Base-by-base conservation (phyloP, 202 grass and related monocot genomes). In the Digitaria exilis region DNA sequence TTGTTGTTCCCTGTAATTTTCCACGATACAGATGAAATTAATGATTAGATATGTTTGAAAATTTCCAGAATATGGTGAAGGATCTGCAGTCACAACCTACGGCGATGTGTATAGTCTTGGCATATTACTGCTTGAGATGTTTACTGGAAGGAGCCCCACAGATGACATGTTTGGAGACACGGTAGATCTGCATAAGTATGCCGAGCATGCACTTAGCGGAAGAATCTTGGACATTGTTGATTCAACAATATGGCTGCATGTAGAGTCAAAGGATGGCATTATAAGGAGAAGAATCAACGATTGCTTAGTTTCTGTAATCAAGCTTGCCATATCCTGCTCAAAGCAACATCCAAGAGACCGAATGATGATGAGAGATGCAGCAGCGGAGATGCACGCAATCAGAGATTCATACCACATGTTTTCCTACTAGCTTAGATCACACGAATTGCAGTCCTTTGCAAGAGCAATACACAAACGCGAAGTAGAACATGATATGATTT, bases 51-150 rank as follows among this genome's bases (percentile, higher is more conserved):
- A 58, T 2, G 2, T 43, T 50, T 7, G 13, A 31, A 11, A 43
- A 43, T 67, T 43, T 78, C 65, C n/a, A 88, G 90, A 91, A 21
- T 88, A 88, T 37, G 82, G 85, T 0, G 69, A 79, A 64, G 82
- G 81, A 1, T 43, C 44, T 65, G 0, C 42, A 0, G 13, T 78
- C 15, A 75, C 85, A 65, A 74, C 77, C 14, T 2, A 10, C 56
- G 85, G 76, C 0, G 85, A 88, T 24, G 31, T 77, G 6, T 90
- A 79, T 19, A 78, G 81, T 11, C 69, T 80, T 3, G 45, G 81
- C 5, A 75, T 80, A 65, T 35, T 86, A 0, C 0, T 80, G 17
- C 59, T 80, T 54, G 76, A 73, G 84, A 75, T 54, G 67, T 72
- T 75, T 35, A 74, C 76, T 0, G 69, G 77, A 25, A 75, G 17